phyloP scores from a whole-genome alignment of 1,284 basidiomycete genomes.

The Pyrrhoderma lamaoense region DNA sequence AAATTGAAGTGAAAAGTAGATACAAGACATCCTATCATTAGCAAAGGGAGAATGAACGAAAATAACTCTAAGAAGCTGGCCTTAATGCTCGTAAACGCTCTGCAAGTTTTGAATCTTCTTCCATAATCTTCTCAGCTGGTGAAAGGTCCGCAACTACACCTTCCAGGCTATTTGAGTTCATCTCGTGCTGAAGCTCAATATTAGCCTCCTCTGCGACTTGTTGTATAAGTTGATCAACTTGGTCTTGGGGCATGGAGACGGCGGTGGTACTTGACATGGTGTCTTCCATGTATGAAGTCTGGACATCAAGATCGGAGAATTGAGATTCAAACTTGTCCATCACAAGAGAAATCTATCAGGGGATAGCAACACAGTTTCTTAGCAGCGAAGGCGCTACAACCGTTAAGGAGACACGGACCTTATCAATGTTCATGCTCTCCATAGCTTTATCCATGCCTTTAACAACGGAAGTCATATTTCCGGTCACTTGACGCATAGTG shows the following conservation, averaged over 20 bases:
- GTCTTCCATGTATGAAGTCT: conserved; percentile 97
- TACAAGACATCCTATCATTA: background rate
- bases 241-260: conserved; percentile 91
- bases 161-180: conserved; percentile 60
- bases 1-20: no score
- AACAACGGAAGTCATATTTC: conserved; percentile 94
- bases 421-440: conserved; percentile 98
- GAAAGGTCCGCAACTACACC: conserved; percentile 45
- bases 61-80: conserved; percentile 48
- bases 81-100: conserved; percentile 76
- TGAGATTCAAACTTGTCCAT: conserved; percentile 99
- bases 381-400: background rate
- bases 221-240: conserved; percentile 87
- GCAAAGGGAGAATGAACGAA: background rate
- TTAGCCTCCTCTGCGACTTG: conserved; percentile 97
- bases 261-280: conserved; percentile 94
- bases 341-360: conserved; percentile 85
- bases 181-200: conserved; percentile 89
- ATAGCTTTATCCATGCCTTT: conserved; percentile 99
- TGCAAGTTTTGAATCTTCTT: conserved; percentile 77
- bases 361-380: background rate
- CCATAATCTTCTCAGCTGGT: conserved; percentile 50
- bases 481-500: conserved; percentile 92
- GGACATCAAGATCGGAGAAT: conserved; percentile 96
- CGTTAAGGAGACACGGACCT: conserved; percentile 43